These are phyloP conservation scores for Penicillium decumbens DNA, from an alignment of 2,329 filamentous ascomycete genomes.

Conservation along the genomic window DNA sequence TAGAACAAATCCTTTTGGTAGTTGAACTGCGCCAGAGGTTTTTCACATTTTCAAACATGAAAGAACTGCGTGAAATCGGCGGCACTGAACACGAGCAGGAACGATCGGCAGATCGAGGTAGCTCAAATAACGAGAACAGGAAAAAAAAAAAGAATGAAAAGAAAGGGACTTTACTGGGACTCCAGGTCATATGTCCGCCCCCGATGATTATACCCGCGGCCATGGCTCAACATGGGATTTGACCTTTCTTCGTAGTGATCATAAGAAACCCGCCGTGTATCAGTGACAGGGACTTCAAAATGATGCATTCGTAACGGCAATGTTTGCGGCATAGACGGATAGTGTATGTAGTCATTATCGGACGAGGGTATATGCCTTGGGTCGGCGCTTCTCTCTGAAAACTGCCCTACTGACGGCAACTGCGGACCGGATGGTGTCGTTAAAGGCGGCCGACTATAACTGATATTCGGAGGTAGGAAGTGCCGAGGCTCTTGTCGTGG, in stretches of 20 bases:
- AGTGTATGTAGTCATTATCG: constrained; percentile 18
- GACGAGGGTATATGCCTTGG: constrained; percentile 23
- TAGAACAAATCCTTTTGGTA: not conserved
- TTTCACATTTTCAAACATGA: not conserved
- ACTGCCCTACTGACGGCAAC: constrained; percentile 15
- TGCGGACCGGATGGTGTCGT: constrained; percentile 12
- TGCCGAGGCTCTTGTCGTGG: constrained; percentile 23
- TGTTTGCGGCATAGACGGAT: constrained; percentile 18
- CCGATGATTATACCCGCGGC: constrained; percentile 23
- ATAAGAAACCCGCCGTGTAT: constrained; percentile 13
- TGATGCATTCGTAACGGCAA: constrained; percentile 14
- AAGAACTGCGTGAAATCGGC: not conserved
- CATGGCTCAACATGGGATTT: constrained; percentile 16
- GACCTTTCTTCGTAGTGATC: constrained; percentile 21
- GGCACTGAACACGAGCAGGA: constrained; percentile 12
- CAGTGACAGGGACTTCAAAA: constrained; percentile 8
- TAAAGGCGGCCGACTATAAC: constrained; percentile 17
- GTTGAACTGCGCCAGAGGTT: not conserved
- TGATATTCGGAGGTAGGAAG: constrained; percentile 9
- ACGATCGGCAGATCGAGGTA: constrained; percentile 15
- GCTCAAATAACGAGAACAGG: constrained; percentile 7
- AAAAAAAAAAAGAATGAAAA: constrained; percentile 8
- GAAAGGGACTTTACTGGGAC: constrained; percentile 32
- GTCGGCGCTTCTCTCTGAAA: constrained; percentile 17
- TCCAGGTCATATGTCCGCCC: constrained; percentile 29